phyloP scores from a whole-genome alignment of 495 filamentous ascomycete species.

The Arthonia radiata region DNA sequence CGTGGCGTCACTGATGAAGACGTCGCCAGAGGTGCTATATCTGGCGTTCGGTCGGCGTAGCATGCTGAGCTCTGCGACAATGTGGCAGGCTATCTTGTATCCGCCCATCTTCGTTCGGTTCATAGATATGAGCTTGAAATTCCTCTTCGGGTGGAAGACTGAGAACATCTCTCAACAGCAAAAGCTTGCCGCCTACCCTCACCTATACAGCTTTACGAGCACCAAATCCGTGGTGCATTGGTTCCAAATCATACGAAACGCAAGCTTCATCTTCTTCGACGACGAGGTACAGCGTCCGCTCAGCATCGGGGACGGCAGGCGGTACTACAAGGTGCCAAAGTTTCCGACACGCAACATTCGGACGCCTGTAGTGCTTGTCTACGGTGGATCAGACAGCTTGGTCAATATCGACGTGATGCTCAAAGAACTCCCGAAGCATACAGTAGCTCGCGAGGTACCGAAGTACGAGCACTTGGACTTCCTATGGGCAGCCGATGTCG shows the following conservation, averaged over 20 bases:
- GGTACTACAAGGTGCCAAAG: slow-evolving; percentile 73
- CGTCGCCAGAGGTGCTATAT: slow-evolving; percentile 78
- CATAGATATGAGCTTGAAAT: slow-evolving; percentile 57
- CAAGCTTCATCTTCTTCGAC: slow-evolving; percentile 93
- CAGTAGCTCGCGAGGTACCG: slow-evolving; percentile 43
- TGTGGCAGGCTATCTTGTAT: slow-evolving; percentile 93
- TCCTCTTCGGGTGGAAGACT: slow-evolving; percentile 80
- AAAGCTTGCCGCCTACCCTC: slow-evolving; percentile 90
- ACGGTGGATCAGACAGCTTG: slow-evolving; percentile 77
- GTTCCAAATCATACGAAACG: slow-evolving; percentile 96
- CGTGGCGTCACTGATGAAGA: slow-evolving; percentile 79
- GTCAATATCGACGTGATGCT: slow-evolving; percentile 92
- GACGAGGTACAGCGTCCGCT: slow-evolving; percentile 59
- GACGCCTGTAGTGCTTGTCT: slow-evolving; percentile 79
- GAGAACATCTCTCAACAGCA: slow-evolving; percentile 65
- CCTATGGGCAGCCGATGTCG: slow-evolving; percentile 74
- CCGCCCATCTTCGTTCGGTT: slow-evolving; percentile 78
- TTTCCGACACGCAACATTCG: slow-evolving; percentile 95
- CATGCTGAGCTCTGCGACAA: slow-evolving; percentile 76
- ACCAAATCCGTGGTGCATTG: slow-evolving; percentile 93
- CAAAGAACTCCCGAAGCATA: slow-evolving; percentile 59
- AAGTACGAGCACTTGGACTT: slow-evolving; percentile 96
- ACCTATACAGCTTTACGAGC: slow-evolving; percentile 86
- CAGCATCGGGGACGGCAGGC: slow-evolving; percentile 22
- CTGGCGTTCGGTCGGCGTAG: slow-evolving; percentile 86